Evolutionary conservation across 2,329 filamentous ascomycete genomes (phyloP), one percentile per base, ranked within the genome.

Genomic region (Neonectria hederae): DNA sequence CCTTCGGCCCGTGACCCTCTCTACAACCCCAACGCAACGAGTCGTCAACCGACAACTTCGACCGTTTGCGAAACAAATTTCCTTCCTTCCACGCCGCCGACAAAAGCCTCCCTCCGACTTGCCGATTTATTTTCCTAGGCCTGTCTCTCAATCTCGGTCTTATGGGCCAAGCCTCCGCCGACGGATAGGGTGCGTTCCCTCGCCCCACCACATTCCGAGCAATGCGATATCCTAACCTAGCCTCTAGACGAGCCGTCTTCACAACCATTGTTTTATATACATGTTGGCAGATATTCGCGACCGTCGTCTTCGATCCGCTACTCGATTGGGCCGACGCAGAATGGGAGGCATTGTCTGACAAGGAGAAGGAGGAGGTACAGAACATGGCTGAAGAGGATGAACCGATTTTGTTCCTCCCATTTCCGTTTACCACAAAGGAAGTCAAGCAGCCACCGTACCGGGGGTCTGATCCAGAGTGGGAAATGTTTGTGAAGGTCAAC

Each of bases 381-480:
- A 76, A 81, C 6, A 75, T 81, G 14, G 78, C 81, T 2, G 80
- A 82, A 2, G 79, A 83, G 4, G 78, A 80, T 14, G 80, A 83
- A 19, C 76, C 83, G 2, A 68, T 84, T 14, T 21, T 83, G 5
- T 91, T 91, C 65, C 83, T 92, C 8, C 87, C 89, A 0, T 84
- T 91, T 56, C 87, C 88, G 4, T 87, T 87, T 46, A 88, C 86
- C 2, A 86, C 82, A 1, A 82, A 81, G 54, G 69, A 80, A 62
- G 76, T 87, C 19, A 77, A 81, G 17, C 81, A 83, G 30, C 73
- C 77, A 30, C 84, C 84, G 2, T 90, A 89, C 73, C 81, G 80
- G 64, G 83, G 83, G 55, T 80, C 79, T 26, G 88, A 90, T 68
- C 88, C 89, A 3, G 90, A 92, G 75, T 91, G 87, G 87, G 79